phyloP scores from a whole-genome alignment of 2,329 filamentous ascomycete species.

The Aspergillus intermedius region DNA sequence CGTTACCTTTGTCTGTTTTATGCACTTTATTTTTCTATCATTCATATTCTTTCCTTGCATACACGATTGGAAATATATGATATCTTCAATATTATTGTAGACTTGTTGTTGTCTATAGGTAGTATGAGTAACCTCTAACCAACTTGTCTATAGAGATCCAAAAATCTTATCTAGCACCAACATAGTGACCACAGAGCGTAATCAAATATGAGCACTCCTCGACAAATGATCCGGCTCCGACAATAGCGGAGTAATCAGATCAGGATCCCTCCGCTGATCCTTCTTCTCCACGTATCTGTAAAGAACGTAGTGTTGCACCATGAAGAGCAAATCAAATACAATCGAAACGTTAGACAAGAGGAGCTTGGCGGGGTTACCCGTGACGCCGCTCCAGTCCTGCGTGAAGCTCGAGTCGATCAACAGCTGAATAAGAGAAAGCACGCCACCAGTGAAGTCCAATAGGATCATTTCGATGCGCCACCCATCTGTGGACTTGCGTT shows the following conservation, averaged over 20 bases:
- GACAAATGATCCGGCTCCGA: constrained; percentile 9
- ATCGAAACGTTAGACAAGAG: constrained; percentile 79
- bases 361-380: constrained; percentile 87
- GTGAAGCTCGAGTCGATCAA: constrained; percentile 78
- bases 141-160: too few relatives aligned
- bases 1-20: neutral
- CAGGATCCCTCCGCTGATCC: constrained; percentile 12
- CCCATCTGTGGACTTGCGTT: constrained; percentile 74
- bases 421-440: constrained; percentile 75
- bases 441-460: constrained; percentile 72
- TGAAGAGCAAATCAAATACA: constrained; percentile 78
- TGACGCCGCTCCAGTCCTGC: constrained; percentile 82
- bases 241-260: constrained; percentile 25
- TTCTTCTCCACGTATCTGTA: constrained; percentile 46
- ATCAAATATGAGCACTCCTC: constrained; percentile 6
- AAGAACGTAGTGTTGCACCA: constrained; percentile 79
- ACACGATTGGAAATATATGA: neutral
- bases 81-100: neutral
- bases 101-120: too few relatives aligned
- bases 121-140: too few relatives aligned
- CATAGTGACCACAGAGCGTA: too few relatives aligned
- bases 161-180: too few relatives aligned
- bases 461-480: constrained; percentile 84
- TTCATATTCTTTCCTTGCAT: neutral
- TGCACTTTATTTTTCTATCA: neutral